Conservation (phyloP, 2,329 filamentous ascomycete genomes). For the Talaromyces rugulosus region DNA sequence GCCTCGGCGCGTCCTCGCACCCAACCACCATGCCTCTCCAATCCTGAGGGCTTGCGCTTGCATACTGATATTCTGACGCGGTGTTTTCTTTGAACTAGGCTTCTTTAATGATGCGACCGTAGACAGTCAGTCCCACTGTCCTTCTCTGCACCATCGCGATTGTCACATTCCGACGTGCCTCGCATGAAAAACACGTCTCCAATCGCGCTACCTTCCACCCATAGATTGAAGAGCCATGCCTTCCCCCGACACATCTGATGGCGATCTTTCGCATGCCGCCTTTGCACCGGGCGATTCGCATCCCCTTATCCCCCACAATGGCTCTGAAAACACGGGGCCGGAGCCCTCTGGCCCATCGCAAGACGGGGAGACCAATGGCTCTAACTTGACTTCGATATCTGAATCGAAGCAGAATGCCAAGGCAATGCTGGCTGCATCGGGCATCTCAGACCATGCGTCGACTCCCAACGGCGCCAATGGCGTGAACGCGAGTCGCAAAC, state of each 20-base stretch:
- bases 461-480: conserved; percentile 44
- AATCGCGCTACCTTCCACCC: background rate
- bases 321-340: conserved; percentile 19
- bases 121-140: conserved; percentile 19
- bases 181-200: conserved; percentile 19
- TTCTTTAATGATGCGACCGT: conserved; percentile 29
- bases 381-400: conserved; percentile 43
- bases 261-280: conserved; percentile 20
- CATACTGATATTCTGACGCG: background rate
- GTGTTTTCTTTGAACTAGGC: background rate
- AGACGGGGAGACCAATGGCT: conserved; percentile 25
- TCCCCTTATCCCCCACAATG: conserved; percentile 19
- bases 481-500: conserved; percentile 50
- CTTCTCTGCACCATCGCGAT: conserved; percentile 20
- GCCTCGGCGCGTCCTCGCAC: background rate
- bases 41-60: background rate
- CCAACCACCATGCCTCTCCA: background rate
- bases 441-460: conserved; percentile 24
- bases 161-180: conserved; percentile 16
- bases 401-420: conserved; percentile 60
- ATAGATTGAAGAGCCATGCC: conserved; percentile 25
- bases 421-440: conserved; percentile 54
- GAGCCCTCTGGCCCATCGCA: conserved; percentile 20
- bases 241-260: conserved; percentile 28
- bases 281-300: conserved; percentile 22